A percentile compares a stretch with the other conserved stretches of the same genome.
Conservation (phyloP, 2,329 filamentous ascomycete genomes). For the Myriosclerotinia duriaeana region DNA sequence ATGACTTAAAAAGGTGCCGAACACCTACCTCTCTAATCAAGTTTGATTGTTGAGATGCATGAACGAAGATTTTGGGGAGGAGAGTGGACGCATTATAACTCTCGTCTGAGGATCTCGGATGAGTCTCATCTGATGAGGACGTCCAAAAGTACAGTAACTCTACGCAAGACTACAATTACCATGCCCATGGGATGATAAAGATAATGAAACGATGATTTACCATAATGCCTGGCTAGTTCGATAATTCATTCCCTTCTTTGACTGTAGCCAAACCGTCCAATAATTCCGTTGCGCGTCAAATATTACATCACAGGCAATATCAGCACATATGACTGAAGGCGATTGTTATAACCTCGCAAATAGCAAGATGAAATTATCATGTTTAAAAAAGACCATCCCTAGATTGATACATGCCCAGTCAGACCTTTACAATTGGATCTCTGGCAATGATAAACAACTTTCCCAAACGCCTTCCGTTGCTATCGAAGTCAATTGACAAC, state of each 20-base stretch:
- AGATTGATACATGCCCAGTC: conserved; percentile 14
- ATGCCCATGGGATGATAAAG: neutral
- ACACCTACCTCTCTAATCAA: too few species aligned
- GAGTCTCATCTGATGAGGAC: too few species aligned
- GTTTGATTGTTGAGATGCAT: neutral
- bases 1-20: too few species aligned
- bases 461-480: conserved; percentile 16
- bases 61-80: neutral
- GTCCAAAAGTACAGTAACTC: too few species aligned
- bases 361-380: conserved; percentile 9
- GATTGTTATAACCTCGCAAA: neutral
- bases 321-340: neutral
- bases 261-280: neutral
- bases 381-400: conserved; percentile 11
- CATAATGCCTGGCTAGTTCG: neutral
- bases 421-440: conserved; percentile 11
- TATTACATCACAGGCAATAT: neutral
- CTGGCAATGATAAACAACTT: conserved; percentile 10
- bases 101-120: too few species aligned
- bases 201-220: neutral
- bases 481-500: conserved; percentile 20
- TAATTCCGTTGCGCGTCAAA: neutral
- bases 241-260: neutral
- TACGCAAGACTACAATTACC: neutral
- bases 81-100: too few species aligned